Evolutionary conservation across 2,329 filamentous ascomycete genomes (phyloP).

Genomic region (Exophiala bonariae): DNA sequence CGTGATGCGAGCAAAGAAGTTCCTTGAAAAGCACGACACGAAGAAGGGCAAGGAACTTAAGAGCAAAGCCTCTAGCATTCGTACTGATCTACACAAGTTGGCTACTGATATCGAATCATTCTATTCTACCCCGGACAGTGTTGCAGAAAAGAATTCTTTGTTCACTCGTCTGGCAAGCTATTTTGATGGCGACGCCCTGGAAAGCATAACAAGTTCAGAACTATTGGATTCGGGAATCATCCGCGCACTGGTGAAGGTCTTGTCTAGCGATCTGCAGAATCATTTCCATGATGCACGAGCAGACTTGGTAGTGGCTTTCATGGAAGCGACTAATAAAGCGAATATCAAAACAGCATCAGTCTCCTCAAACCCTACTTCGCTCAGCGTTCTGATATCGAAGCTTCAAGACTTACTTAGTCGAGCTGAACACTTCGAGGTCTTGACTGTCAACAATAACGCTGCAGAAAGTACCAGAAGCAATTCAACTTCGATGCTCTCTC

Average conservation of each 20-base stretch:
- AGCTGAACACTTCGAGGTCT: conserved; percentile 96
- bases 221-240: conserved; percentile 89
- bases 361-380: conserved; percentile 71
- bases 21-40: conserved; percentile 79
- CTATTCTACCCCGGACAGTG: conserved; percentile 50
- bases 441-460: conserved; percentile 90
- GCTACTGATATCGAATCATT: conserved; percentile 70
- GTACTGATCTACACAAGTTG: conserved; percentile 70
- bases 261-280: conserved; percentile 40
- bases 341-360: conserved; percentile 65
- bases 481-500: conserved; percentile 92
- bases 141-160: conserved; percentile 58
- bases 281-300: conserved; percentile 67
- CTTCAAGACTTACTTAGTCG: conserved; percentile 93
- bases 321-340: conserved; percentile 66
- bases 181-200: conserved; percentile 83
- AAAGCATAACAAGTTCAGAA: conserved; percentile 95
- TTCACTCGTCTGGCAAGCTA: conserved; percentile 77
- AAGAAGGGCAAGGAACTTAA: conserved; percentile 73
- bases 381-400: conserved; percentile 89
- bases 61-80: conserved; percentile 73
- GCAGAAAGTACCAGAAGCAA: conserved; percentile 88
- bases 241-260: conserved; percentile 75
- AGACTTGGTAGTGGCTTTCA: conserved; percentile 88
- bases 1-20: conserved; percentile 73